phyloP scores from a whole-genome alignment of 805 yeast species.

The Saturnispora sekii region DNA sequence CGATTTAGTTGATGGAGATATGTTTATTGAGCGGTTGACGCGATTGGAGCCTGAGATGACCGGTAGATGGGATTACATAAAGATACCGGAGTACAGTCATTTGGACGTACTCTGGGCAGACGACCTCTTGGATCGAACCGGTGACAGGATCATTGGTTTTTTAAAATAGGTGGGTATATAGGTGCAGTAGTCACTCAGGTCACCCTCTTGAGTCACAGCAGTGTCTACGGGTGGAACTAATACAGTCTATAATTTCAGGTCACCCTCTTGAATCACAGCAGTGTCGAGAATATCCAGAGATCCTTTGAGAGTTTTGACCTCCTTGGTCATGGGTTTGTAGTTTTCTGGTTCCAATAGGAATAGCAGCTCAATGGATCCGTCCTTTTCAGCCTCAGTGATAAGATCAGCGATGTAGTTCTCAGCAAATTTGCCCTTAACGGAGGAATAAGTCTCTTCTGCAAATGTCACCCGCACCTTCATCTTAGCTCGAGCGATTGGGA shows the following conservation, averaged over 20 bases:
- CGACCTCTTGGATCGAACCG: constrained; percentile 59
- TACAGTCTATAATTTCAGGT: constrained; percentile 1
- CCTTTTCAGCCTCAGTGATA: constrained; percentile 9
- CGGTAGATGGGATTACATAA: constrained; percentile 29
- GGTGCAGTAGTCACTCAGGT: not conserved
- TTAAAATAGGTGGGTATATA: constrained; percentile 12
- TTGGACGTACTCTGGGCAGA: constrained; percentile 91
- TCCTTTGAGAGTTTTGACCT: constrained; percentile 33
- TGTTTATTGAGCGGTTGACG: constrained; percentile 55
- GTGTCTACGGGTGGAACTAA: constrained; percentile 7
- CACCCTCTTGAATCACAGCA: constrained; percentile 20
- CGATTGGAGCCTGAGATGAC: constrained; percentile 43
- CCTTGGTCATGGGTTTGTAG: constrained; percentile 29
- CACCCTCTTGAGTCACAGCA: constrained; percentile 19
- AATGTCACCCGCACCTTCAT: constrained; percentile 75
- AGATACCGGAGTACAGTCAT: constrained; percentile 64
- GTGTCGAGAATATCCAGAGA: constrained; percentile 34
- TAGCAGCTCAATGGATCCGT: constrained; percentile 10
- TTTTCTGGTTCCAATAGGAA: constrained; percentile 19
- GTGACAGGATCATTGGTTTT: constrained; percentile 34
- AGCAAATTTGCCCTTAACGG: constrained; percentile 22
- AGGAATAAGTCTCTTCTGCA: constrained; percentile 41
- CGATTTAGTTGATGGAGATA: constrained; percentile 64
- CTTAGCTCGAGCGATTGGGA: constrained; percentile 89
- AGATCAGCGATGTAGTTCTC: constrained; percentile 10